Percentiles rank a stretch among this genome's conserved stretches.
Conservation (phyloP, 805 yeast genomes). For the Saturnispora serradocipensis region DNA sequence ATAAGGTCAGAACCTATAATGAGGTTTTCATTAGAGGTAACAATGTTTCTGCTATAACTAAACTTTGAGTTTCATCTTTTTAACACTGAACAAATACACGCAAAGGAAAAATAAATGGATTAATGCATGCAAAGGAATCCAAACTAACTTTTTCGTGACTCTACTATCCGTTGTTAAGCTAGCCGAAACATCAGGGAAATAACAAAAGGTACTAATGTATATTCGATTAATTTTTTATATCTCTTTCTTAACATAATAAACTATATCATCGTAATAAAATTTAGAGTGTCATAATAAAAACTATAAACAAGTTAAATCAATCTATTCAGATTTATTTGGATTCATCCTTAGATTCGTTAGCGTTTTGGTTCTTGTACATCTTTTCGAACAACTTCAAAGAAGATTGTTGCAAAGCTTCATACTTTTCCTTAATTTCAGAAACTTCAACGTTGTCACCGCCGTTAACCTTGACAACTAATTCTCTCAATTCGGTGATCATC, state of each 20-base stretch:
- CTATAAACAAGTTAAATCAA: constrained; percentile 4
- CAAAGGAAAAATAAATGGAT: neutral
- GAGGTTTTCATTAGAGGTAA: constrained; percentile 86
- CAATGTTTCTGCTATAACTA: constrained; percentile 48
- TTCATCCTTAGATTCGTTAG: constrained; percentile 13
- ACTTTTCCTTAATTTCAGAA: constrained; percentile 55
- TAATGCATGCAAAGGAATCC: neutral
- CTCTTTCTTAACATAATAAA: neutral
- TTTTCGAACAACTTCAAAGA: constrained; percentile 72
- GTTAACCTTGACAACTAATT: constrained; percentile 51
- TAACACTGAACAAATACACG: neutral
- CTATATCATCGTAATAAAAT: neutral
- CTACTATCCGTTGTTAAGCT: neutral
- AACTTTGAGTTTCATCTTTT: constrained; percentile 1
- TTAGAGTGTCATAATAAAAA: neutral
- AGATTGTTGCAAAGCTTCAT: constrained; percentile 66
- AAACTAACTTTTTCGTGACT: neutral
- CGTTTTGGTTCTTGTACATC: constrained; percentile 38
- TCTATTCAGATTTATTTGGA: constrained; percentile 7
- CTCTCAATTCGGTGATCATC: constrained; percentile 52
- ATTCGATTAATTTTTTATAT: neutral
- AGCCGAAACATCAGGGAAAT: neutral
- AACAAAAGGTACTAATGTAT: neutral
- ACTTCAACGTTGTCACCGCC: constrained; percentile 43
- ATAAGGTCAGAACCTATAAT: constrained; percentile 45